These are phyloP conservation scores for Pseudoscleropodium purum DNA, from an alignment of 225 moss, liverwort and hornwort species.

Conservation along the genomic window DNA sequence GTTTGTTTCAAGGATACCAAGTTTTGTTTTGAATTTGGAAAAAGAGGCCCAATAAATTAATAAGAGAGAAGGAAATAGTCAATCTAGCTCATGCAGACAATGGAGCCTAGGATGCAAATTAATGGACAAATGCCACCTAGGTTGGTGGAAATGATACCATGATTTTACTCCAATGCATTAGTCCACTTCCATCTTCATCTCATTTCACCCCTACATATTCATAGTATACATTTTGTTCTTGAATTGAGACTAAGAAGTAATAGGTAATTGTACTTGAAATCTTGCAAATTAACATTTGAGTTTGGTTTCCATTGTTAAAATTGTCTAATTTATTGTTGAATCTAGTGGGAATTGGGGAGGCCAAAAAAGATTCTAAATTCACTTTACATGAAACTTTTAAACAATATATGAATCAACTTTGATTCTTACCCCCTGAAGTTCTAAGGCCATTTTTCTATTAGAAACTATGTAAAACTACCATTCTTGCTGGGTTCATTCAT, in stretches of 20 bases:
- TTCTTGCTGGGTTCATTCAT: too few relatives aligned
- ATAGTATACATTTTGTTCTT: accelerated
- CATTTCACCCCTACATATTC: background rate
- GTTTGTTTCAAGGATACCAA: accelerated
- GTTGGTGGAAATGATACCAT: too few relatives aligned
- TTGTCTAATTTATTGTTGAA: background rate
- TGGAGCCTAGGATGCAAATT: too few relatives aligned
- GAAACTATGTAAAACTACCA: too few relatives aligned
- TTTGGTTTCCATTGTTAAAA: background rate
- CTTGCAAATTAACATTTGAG: background rate
- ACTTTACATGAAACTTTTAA: too few relatives aligned
- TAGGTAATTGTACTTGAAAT: background rate
- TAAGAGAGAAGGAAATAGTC: too few relatives aligned
- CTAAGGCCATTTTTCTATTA: too few relatives aligned
- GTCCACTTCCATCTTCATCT: background rate
- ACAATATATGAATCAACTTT: background rate
- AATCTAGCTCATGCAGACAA: too few relatives aligned
- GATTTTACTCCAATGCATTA: background rate
- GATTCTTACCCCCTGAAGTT: background rate
- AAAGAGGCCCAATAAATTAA: too few relatives aligned
- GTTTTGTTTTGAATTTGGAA: too few relatives aligned
- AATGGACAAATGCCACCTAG: too few relatives aligned
- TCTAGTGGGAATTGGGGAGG: accelerated
- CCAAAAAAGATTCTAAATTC: background rate
- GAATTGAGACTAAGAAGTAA: background rate